phyloP scores from a whole-genome alignment of 164 flowering plant species.

The Kalanchoe fedtschenkoi region DNA sequence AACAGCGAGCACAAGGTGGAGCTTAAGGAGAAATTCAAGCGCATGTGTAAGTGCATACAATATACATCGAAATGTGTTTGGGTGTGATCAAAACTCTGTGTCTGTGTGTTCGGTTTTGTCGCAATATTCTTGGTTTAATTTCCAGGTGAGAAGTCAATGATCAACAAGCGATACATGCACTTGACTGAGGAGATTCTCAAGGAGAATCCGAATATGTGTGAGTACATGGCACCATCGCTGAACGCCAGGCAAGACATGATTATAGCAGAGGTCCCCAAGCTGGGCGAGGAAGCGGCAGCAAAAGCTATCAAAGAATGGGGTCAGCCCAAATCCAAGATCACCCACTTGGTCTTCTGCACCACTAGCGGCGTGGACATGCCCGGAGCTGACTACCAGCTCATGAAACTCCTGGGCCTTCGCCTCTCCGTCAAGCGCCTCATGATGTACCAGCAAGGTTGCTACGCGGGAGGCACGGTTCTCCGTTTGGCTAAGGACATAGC shows the following conservation, averaged over 20 bases:
- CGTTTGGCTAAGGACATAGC: background rate
- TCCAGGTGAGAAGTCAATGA: background rate
- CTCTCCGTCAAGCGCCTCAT: slow-evolving; percentile 1
- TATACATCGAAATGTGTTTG: background rate
- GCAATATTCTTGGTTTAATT: background rate
- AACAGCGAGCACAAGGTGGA: slow-evolving; percentile 7
- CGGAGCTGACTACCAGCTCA: slow-evolving; percentile 4
- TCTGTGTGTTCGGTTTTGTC: background rate
- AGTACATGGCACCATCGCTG: background rate
- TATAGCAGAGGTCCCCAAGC: slow-evolving; percentile 1
- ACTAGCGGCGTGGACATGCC: background rate
- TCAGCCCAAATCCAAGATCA: slow-evolving; percentile 2
- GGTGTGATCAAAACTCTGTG: background rate
- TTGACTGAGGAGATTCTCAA: no score
- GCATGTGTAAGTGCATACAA: slow-evolving; percentile 1
- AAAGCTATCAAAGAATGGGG: slow-evolving; percentile 6
- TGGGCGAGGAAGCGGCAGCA: background rate
- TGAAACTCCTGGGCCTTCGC: background rate
- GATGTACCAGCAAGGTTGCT: slow-evolving; percentile 3
- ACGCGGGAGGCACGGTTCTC: slow-evolving; percentile 2
- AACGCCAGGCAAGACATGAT: background rate
- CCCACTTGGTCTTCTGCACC: slow-evolving; percentile 6
- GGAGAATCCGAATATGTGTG: background rate
- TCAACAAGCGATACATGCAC: no score
- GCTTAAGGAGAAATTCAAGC: no score